Conservation (phyloP, 257 asterid species). For the Henckelia pumila region DNA sequence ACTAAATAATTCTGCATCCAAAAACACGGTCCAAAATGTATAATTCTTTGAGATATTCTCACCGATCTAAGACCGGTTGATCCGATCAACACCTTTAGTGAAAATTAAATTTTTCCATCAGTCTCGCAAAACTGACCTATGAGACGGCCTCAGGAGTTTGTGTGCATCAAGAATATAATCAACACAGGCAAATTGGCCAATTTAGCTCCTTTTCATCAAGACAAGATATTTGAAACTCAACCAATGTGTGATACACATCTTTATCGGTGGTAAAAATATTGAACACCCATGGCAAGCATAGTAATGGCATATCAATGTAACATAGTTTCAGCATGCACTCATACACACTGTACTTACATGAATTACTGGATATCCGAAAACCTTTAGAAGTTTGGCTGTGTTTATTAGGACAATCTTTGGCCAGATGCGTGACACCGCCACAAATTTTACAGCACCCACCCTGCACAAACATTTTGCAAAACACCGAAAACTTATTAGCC, state of each 20-base stretch:
- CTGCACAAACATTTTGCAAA: constrained; percentile 32
- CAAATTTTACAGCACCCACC: constrained; percentile 95
- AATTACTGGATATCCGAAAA: constrained; percentile 30
- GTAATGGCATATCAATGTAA: neutral
- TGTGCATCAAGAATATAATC: too few relatives aligned
- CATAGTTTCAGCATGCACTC: neutral
- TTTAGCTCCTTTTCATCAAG: too few relatives aligned
- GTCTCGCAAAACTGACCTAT: too few relatives aligned
- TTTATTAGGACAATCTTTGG: constrained; percentile 84
- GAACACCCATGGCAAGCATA: neutral
- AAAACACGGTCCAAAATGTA: too few relatives aligned
- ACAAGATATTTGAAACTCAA: too few relatives aligned
- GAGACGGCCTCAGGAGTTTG: too few relatives aligned
- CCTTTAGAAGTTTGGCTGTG: constrained; percentile 28
- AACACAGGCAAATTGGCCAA: too few relatives aligned
- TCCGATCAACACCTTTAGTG: too few relatives aligned
- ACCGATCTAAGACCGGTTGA: too few relatives aligned
- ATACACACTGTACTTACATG: constrained; percentile 45
- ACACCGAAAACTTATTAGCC: neutral
- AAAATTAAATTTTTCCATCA: too few relatives aligned
- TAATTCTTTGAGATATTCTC: too few relatives aligned
- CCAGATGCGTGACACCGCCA: constrained; percentile 87
- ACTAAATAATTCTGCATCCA: too few relatives aligned
- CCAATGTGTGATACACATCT: neutral
- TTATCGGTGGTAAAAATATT: neutral